A percentile compares a stretch with the other conserved stretches of the same genome.
These are phyloP conservation scores for Globisporangium parvum DNA, from an alignment of 352 stramenopile species.

Conservation along the genomic window DNA sequence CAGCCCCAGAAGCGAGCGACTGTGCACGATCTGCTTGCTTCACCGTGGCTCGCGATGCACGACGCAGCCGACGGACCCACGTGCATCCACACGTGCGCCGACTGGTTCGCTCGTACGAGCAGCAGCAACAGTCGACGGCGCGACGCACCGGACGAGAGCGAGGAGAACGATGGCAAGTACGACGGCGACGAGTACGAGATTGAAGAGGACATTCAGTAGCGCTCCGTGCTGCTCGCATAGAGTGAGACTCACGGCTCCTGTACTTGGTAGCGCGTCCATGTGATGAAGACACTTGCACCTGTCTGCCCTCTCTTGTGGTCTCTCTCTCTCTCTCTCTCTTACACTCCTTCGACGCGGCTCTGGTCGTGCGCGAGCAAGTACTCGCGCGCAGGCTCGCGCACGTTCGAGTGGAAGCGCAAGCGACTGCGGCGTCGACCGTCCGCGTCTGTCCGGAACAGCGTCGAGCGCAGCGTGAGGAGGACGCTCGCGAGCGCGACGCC, in stretches of 20 bases:
- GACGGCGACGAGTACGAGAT: constrained; percentile 48
- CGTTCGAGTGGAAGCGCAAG: constrained; percentile 25
- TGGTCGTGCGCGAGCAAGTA: constrained; percentile 36
- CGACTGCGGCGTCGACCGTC: constrained; percentile 8
- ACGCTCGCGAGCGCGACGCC: constrained; percentile 27
- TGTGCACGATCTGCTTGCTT: constrained; percentile 44
- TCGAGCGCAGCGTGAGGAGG: constrained; percentile 30
- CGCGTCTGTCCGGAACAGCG: constrained; percentile 22
- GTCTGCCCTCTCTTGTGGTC: not conserved
- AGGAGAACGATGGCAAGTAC: constrained; percentile 10
- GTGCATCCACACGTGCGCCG: constrained; percentile 25
- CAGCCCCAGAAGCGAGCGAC: constrained; percentile 53
- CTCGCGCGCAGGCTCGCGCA: constrained; percentile 45
- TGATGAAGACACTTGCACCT: not conserved
- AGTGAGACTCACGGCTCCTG: constrained; percentile 1
- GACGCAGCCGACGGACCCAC: constrained; percentile 26
- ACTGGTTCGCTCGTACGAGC: constrained; percentile 21
- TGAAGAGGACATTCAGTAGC: constrained; percentile 33
- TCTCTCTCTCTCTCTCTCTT: not conserved
- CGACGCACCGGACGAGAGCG: constrained; percentile 10
- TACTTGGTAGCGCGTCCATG: not conserved
- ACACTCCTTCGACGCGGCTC: not conserved
- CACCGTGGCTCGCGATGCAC: constrained; percentile 50
- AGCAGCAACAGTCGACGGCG: not conserved
- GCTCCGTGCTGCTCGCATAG: not conserved